These are phyloP conservation scores for Fusarium acutatum DNA, from an alignment of 2,329 filamentous ascomycete species.

Conservation along the genomic window DNA sequence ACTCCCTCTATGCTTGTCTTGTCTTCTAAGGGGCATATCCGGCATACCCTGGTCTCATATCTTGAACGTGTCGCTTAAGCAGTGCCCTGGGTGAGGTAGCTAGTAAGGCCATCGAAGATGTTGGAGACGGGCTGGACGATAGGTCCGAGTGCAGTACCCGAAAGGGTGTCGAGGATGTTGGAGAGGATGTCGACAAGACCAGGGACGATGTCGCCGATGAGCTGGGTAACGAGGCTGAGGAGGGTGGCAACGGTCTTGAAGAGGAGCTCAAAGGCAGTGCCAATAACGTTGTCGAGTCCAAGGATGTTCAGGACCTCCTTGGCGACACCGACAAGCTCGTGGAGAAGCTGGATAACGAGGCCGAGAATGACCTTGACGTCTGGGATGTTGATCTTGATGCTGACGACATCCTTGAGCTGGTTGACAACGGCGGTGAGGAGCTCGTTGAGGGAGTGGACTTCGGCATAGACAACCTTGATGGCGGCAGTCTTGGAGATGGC, in stretches of 20 bases:
- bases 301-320: slow-evolving; percentile 2
- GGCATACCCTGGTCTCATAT: background rate
- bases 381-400: background rate
- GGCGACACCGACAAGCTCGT: slow-evolving; percentile 8
- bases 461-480: background rate
- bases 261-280: background rate
- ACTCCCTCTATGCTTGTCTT: background rate
- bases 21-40: background rate
- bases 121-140: slow-evolving; percentile 3
- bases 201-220: slow-evolving; percentile 22
- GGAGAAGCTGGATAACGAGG: slow-evolving; percentile 12
- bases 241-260: slow-evolving; percentile 18
- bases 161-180: slow-evolving; percentile 10
- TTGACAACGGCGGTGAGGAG: slow-evolving; percentile 10
- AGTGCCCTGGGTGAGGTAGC: slow-evolving; percentile 6
- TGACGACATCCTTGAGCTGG: slow-evolving; percentile 19
- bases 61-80: background rate
- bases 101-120: background rate
- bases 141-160: slow-evolving; percentile 6
- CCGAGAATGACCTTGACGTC: slow-evolving; percentile 19
- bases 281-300: slow-evolving; percentile 13
- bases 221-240: slow-evolving; percentile 4
- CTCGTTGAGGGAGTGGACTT: slow-evolving; percentile 7
- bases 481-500: slow-evolving; percentile 11
- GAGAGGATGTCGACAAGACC: slow-evolving; percentile 11